Base-by-base conservation (phyloP, 2,329 filamentous ascomycete genomes). In the Clonostachys solani region DNA sequence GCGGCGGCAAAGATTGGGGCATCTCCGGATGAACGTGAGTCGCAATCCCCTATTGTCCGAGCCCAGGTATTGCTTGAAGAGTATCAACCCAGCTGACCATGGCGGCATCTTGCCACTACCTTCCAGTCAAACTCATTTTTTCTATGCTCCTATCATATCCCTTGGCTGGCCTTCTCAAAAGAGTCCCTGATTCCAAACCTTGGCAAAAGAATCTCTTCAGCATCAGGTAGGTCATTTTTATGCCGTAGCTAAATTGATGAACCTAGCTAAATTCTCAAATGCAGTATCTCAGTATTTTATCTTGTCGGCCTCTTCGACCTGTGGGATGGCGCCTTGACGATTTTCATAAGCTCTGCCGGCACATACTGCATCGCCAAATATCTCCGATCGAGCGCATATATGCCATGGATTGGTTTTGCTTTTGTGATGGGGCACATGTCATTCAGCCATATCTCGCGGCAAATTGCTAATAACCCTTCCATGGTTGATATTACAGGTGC, bases 401-500 rank as follows among this genome's bases (percentile, higher is more conserved):
- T 99, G 94, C 94, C 94, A 72, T 99, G 94, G 94, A 77, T 96
- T 44, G 91, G 84, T 50, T 99, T 99, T 66, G 75, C 89, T 44
- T 96, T 95, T 61, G 73, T 96, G 48, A 97, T 99, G 92, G 86
- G 85, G 47, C 92, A 99, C 69, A 89, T 97, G 86, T 92, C 92
- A 42, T 65, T 92, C 58, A 95, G 83, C 64, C 94, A 99, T 65
- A 86, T 99, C 52, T 73, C 81, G 49, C 87, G 95, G 37, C 90
- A 95, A 66, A 80, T 84, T 37, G 71, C 78, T 37, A 76, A 87
- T 56, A 77, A 82, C 51, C 81, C 88, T 0, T 75, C 80, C 37
- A 68, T 72, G 2, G 76, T 96, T 49, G 94, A 99, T 64, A 92
- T 99, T 56, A 96, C 92, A 1, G 92, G 87, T 38, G 91, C 92